phyloP scores from a whole-genome alignment of 768 basidiomycete genomes.

The Tulasnella sp. region DNA sequence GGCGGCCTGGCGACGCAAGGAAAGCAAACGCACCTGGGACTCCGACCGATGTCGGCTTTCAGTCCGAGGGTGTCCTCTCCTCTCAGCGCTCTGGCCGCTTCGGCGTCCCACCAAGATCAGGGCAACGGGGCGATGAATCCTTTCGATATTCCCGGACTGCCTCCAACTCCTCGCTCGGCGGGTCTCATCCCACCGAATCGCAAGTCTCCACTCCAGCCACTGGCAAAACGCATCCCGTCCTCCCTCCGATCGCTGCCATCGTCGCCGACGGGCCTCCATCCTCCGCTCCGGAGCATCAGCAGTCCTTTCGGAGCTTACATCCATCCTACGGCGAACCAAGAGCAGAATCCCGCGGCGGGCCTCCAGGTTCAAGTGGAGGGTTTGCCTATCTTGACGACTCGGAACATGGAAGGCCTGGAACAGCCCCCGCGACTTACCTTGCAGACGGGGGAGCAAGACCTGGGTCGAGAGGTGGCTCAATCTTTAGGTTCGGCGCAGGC shows the following conservation, averaged over 20 bases:
- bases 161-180: constrained; percentile 8
- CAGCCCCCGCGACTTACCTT: constrained; percentile 7
- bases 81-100: constrained; percentile 9
- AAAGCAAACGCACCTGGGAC: constrained; percentile 1
- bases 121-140: not conserved
- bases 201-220: constrained; percentile 1
- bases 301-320: not conserved
- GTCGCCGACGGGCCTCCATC: constrained; percentile 2
- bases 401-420: constrained; percentile 7
- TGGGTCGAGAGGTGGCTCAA: not conserved
- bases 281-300: not conserved
- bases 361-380: constrained; percentile 4
- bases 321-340: not conserved
- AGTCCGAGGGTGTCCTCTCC: constrained; percentile 11
- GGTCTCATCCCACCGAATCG: not conserved
- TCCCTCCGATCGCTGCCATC: constrained; percentile 10
- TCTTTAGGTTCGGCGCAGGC: not conserved
- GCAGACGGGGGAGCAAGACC: not conserved
- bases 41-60: constrained; percentile 3
- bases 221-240: constrained; percentile 1
- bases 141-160: not conserved
- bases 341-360: not conserved
- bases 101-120: constrained; percentile 2
- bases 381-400: not conserved
- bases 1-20: not conserved